A percentile compares a stretch with the other conserved stretches of the same genome.
These are phyloP conservation scores for Miamiensis avidus DNA, from an alignment of 169 alveolate genomes.

Conservation along the genomic window DNA sequence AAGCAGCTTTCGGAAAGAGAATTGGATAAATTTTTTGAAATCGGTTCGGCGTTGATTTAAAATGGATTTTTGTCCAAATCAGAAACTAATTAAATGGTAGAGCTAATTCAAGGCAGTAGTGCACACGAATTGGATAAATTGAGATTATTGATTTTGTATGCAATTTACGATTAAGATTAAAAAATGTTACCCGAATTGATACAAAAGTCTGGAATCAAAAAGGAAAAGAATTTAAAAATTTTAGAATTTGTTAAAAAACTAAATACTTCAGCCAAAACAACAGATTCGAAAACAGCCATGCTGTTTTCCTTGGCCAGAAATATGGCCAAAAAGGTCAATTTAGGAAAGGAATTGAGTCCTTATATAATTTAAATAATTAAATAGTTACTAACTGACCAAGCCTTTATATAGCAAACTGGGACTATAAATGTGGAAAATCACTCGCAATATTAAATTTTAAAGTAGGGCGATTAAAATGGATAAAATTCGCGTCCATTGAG, in stretches of 20 bases:
- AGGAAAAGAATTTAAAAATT: slow-evolving; percentile 1
- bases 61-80: neutral
- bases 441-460: neutral
- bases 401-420: too few species aligned
- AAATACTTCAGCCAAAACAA: slow-evolving; percentile 3
- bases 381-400: neutral
- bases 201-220: slow-evolving; percentile 4
- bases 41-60: slow-evolving; percentile 11
- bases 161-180: neutral
- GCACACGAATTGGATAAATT: neutral
- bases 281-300: neutral
- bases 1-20: neutral
- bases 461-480: too few species aligned
- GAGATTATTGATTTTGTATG: neutral
- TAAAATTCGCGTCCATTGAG: neutral
- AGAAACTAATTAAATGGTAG: slow-evolving; percentile 6
- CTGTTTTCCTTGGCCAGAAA: neutral
- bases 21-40: slow-evolving; percentile 23
- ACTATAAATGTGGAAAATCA: neutral
- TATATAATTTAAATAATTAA: too few species aligned
- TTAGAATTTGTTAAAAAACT: neutral
- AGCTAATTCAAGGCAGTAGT: neutral
- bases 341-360: neutral
- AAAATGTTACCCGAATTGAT: neutral
- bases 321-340: neutral